Percentiles rank a stretch among this genome's conserved stretches.
Evolutionary conservation across 345 rosid species (phyloP).

Genomic region (Eucalyptus melliodora): DNA sequence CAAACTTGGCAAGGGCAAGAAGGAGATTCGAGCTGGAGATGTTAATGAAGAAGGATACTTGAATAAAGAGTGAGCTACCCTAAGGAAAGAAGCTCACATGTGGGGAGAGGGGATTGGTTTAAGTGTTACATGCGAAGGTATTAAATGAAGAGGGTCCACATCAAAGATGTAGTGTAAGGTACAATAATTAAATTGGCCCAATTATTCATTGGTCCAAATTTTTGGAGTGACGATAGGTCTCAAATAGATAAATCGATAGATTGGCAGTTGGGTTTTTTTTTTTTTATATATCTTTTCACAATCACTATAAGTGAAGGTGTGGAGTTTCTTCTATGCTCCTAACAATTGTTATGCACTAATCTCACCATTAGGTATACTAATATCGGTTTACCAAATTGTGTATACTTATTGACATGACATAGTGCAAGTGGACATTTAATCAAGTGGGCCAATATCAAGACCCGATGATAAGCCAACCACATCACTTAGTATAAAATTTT

Average conservation of each 20-base stretch:
- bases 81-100: too few relatives aligned
- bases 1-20: too few relatives aligned
- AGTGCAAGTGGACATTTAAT: background rate
- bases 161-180: background rate
- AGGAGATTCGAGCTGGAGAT: too few relatives aligned
- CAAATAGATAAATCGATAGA: background rate
- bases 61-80: background rate
- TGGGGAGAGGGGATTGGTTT: too few relatives aligned
- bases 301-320: background rate
- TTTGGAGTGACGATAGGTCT: accelerated
- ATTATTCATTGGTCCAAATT: background rate
- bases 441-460: background rate
- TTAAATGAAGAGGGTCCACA: too few relatives aligned
- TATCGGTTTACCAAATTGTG: background rate
- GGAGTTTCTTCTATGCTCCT: background rate
- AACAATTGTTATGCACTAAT: background rate
- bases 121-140: too few relatives aligned
- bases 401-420: background rate
- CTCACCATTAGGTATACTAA: background rate
- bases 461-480: background rate
- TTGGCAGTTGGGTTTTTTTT: background rate
- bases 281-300: background rate
- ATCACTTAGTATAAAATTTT: background rate
- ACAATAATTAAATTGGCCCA: background rate
- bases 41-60: too few relatives aligned